Evolutionary conservation across 371 early-diverging fungal species (phyloP).

Genomic region (Apophysomyces ossiformis): DNA sequence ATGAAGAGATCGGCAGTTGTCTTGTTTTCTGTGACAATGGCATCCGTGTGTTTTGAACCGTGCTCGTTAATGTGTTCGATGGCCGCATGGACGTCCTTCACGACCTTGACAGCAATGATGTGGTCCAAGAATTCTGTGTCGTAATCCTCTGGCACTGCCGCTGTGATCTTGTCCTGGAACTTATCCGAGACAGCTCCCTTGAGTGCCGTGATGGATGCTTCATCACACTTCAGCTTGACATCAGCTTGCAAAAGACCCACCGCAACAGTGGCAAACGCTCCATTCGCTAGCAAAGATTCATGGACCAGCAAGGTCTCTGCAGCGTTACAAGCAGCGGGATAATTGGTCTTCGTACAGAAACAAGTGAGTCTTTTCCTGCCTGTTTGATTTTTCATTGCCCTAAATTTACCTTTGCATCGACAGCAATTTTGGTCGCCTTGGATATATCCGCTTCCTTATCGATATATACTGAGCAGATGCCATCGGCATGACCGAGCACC

Average conservation of each 20-base stretch:
- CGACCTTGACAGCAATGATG: slow-evolving; percentile 83
- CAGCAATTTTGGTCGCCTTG: slow-evolving; percentile 77
- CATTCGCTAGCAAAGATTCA: slow-evolving; percentile 51
- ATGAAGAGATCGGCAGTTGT: slow-evolving; percentile 82
- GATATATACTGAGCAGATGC: slow-evolving; percentile 90
- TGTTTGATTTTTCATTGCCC: too few relatives aligned
- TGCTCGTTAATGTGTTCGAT: slow-evolving; percentile 91
- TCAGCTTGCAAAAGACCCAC: slow-evolving; percentile 56
- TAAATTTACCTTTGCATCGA: slow-evolving; percentile 82
- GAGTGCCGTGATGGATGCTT: slow-evolving; percentile 34
- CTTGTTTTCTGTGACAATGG: slow-evolving; percentile 85
- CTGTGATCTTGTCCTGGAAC: slow-evolving; percentile 28
- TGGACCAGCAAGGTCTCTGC: slow-evolving; percentile 93
- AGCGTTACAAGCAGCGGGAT: slow-evolving; percentile 96
- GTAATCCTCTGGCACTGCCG: slow-evolving; percentile 63
- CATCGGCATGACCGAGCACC: slow-evolving; percentile 98
- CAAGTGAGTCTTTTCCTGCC: not conserved
- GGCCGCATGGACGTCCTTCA: slow-evolving; percentile 77
- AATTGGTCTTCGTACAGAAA: slow-evolving; percentile 64
- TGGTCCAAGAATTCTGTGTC: slow-evolving; percentile 91
- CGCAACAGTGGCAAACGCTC: slow-evolving; percentile 56
- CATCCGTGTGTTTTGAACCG: slow-evolving; percentile 95
- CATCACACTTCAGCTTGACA: slow-evolving; percentile 70
- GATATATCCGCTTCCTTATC: slow-evolving; percentile 80
- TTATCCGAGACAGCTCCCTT: slow-evolving; percentile 18